A percentile compares a stretch with the other conserved stretches of the same genome.
Conservation (phyloP, 2,329 filamentous ascomycete genomes). For the Phyllosticta citriasiana region DNA sequence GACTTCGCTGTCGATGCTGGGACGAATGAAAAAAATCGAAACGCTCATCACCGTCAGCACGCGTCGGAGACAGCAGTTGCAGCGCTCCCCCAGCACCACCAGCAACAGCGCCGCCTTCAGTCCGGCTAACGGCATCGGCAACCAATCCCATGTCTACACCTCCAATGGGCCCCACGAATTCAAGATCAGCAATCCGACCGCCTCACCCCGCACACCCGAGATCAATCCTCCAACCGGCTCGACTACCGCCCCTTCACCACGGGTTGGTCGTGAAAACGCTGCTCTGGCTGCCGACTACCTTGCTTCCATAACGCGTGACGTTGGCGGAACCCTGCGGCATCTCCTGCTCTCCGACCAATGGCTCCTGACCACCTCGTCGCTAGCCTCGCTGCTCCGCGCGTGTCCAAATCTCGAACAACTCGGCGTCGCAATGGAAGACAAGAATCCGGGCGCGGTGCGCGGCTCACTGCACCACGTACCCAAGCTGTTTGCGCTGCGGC, state of each 20-base stretch:
- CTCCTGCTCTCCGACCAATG: conserved; percentile 48
- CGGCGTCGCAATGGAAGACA: conserved; percentile 47
- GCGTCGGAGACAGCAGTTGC: conserved; percentile 14
- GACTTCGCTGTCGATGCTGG: conserved; percentile 34
- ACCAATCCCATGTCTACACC: neutral
- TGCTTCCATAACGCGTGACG: conserved; percentile 39
- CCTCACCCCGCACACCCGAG: conserved; percentile 17
- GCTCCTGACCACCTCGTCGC: conserved; percentile 38
- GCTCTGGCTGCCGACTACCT: conserved; percentile 36
- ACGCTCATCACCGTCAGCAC: conserved; percentile 43
- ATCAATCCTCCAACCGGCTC: neutral
- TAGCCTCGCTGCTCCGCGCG: conserved; percentile 42
- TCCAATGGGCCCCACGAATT: neutral
- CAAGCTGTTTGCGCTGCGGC: conserved; percentile 31
- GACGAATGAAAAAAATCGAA: conserved; percentile 36
- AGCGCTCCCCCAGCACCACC: conserved; percentile 21
- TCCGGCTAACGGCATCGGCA: conserved; percentile 9
- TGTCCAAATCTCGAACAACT: conserved; percentile 52
- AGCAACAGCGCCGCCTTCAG: conserved; percentile 18
- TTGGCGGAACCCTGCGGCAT: conserved; percentile 43
- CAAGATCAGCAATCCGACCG: conserved; percentile 14
- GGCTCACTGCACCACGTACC: conserved; percentile 27
- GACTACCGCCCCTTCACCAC: neutral
- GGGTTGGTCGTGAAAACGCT: conserved; percentile 3
- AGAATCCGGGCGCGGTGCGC: conserved; percentile 28